Evolutionary conservation across 1,139 yeast genomes (phyloP), one percentile per base, ranked within the genome.

Genomic region (Candida neerlandica): DNA sequence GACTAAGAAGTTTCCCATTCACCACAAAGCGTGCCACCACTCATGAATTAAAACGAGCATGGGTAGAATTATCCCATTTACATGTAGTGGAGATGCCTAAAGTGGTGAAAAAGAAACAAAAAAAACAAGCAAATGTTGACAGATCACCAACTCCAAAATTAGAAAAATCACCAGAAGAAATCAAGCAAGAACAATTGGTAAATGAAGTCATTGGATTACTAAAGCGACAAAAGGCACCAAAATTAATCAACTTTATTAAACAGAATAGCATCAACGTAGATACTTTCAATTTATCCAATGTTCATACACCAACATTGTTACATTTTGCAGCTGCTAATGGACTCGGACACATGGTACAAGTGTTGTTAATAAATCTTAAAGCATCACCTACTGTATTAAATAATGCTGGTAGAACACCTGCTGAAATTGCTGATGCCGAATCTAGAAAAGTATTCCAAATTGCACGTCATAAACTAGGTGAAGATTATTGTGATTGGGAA

Each of bases 1-100:
- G 96, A 55, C 67, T 91, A 3, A 80, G 80, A 54, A 70, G 75
- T 6, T 82, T 94, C 63, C 99, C 99, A 1, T 90, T 94, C 67
- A 86, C 97, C 0, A 94, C 99, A 0, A 82, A 83, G 50, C 78
- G 97, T 57, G 96, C 99, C 0, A 92, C 97, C 0, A 78, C 88
- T 0, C 71, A 83, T 2, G 99, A 92, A 63, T 69, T 95, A 57
- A 89, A 85, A 61, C 78, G 85, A 44, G 90, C 96, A 0, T 94
- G 99, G 98, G 77, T 82, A 26, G 85, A 86, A 56, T 72, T 94
- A 51, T 75, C 92, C 0, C 84, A 87, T 56, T 70, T 88, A 55
- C 71, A 75, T 41, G 63, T 82, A 1, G 69, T 80, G 11, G 81
- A 81, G n/a, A 67, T 76, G 19, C 95, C 96, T 0, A 71, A 75